Evolutionary conservation across 129 eudicot genomes (phyloP).

Genomic region (Flaveria trinervia): DNA sequence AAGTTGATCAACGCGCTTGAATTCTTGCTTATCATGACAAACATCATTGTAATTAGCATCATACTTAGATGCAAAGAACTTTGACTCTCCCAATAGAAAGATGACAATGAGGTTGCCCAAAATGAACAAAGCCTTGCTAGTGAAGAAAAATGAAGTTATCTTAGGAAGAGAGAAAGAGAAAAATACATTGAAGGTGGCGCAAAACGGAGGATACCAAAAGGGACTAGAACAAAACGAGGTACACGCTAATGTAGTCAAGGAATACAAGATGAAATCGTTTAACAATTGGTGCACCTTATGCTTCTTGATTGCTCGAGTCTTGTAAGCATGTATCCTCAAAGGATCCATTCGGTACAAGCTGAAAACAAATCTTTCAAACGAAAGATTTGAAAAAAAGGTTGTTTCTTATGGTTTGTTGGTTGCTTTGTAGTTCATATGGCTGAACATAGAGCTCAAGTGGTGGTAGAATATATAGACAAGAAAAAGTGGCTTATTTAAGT

Average conservation of each 20-base stretch:
- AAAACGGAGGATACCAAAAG: conserved; percentile 60
- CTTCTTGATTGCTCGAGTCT: conserved; percentile 39
- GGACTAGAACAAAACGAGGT: conserved; percentile 56
- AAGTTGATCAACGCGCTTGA: conserved; percentile 14
- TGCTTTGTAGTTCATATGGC: conserved; percentile 24
- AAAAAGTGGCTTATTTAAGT: conserved; percentile 31
- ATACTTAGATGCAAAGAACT: conserved; percentile 25
- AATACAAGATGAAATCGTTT: conserved; percentile 46
- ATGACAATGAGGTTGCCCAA: conserved; percentile 62
- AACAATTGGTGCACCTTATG: conserved; percentile 49
- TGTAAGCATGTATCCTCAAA: conserved; percentile 34
- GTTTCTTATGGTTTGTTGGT: conserved; percentile 5
- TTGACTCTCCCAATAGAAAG: conserved; percentile 59
- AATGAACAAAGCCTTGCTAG: conserved; percentile 51
- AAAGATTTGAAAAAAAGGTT: conserved; percentile 22
- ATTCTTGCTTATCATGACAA: conserved; percentile 18
- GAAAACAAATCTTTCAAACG: conserved; percentile 27
- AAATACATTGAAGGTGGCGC: conserved; percentile 45
- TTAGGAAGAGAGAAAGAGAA: conserved; percentile 47
- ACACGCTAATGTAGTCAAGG: conserved; percentile 49
- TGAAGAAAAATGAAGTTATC: conserved; percentile 45
- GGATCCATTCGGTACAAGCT: conserved; percentile 33
- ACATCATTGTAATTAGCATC: conserved; percentile 14
- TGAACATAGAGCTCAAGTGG: conserved; percentile 46
- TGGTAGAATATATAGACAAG: conserved; percentile 39